Conservation (phyloP, 208 protist species). For the Trypanosomatidae sp. region DNA sequence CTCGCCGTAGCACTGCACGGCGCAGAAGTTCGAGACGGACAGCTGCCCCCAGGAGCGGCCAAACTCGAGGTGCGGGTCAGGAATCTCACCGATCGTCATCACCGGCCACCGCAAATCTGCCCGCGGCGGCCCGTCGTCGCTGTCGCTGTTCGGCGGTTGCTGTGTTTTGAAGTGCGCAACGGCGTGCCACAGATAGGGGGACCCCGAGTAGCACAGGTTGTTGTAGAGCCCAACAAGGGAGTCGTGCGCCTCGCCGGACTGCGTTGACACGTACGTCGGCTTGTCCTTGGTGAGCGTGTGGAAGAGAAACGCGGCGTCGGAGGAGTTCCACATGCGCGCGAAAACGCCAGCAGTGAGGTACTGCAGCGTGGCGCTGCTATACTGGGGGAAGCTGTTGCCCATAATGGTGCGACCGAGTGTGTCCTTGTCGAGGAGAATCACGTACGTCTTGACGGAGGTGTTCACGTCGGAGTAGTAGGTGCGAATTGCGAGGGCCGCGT, state of each 20-base stretch:
- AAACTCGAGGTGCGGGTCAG: slow-evolving; percentile 36
- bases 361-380: slow-evolving; percentile 48
- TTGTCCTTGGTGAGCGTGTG: slow-evolving; percentile 37
- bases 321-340: slow-evolving; percentile 27
- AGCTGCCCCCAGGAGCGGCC: slow-evolving; percentile 40
- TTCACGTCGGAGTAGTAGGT: slow-evolving; percentile 10
- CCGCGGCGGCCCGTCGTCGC: too few relatives aligned
- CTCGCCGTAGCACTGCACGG: slow-evolving; percentile 51
- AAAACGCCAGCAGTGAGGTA: slow-evolving; percentile 37
- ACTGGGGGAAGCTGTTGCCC: slow-evolving; percentile 31
- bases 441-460: not conserved
- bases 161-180: slow-evolving; percentile 15
- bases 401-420: slow-evolving; percentile 42
- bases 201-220: slow-evolving; percentile 22
- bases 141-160: too few relatives aligned
- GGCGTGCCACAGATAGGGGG: slow-evolving; percentile 54
- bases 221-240: too few relatives aligned
- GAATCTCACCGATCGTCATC: slow-evolving; percentile 18
- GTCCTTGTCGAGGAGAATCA: slow-evolving; percentile 38
- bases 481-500: slow-evolving; percentile 9
- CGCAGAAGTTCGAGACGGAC: slow-evolving; percentile 47
- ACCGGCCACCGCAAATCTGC: not conserved
- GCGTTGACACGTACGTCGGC: slow-evolving; percentile 26
- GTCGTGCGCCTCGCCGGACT: slow-evolving; percentile 12
- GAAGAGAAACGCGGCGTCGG: slow-evolving; percentile 28